Evolutionary conservation across 2,329 filamentous ascomycete species (phyloP).

Genomic region (Aspergillus fischeri): DNA sequence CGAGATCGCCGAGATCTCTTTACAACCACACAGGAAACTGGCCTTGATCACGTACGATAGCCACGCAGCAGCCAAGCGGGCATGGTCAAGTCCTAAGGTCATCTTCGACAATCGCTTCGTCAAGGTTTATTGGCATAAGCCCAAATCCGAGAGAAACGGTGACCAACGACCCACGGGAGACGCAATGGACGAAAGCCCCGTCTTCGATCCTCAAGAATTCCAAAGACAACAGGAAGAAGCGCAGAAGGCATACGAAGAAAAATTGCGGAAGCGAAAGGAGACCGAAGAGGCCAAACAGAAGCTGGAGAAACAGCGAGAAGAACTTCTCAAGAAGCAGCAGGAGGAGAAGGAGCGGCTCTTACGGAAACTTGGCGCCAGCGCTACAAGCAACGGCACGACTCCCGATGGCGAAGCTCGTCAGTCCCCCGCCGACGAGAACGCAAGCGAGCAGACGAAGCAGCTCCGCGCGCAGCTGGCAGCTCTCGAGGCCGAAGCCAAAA

Average conservation of each 20-base stretch:
- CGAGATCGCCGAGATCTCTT: slow-evolving; percentile 49
- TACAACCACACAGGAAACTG: slow-evolving; percentile 52
- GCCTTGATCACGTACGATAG: slow-evolving; percentile 54
- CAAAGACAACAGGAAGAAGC: slow-evolving; percentile 53
- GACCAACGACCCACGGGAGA: slow-evolving; percentile 19
- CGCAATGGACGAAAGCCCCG: slow-evolving; percentile 36
- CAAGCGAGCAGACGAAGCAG: slow-evolving; percentile 47
- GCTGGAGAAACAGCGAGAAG: slow-evolving; percentile 50
- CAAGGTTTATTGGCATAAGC: slow-evolving; percentile 60
- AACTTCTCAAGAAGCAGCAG: slow-evolving; percentile 51
- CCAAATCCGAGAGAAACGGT: slow-evolving; percentile 31
- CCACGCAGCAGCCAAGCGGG: slow-evolving; percentile 49
- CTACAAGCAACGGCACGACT: slow-evolving; percentile 25
- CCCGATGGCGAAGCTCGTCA: slow-evolving; percentile 21
- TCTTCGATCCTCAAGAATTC: slow-evolving; percentile 52
- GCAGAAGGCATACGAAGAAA: slow-evolving; percentile 54
- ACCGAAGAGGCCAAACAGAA: slow-evolving; percentile 48
- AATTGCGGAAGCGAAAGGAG: slow-evolving; percentile 49
- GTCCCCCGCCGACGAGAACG: slow-evolving; percentile 30
- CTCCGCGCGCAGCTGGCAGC: slow-evolving; percentile 53
- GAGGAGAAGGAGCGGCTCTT: slow-evolving; percentile 51
- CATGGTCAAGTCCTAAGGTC: slow-evolving; percentile 58
- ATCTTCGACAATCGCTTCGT: slow-evolving; percentile 63
- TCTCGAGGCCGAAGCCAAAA: slow-evolving; percentile 53
- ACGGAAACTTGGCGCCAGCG: slow-evolving; percentile 45